Base-by-base conservation (phyloP, 2,329 filamentous ascomycete species). In the Xylariaceae sp. region DNA sequence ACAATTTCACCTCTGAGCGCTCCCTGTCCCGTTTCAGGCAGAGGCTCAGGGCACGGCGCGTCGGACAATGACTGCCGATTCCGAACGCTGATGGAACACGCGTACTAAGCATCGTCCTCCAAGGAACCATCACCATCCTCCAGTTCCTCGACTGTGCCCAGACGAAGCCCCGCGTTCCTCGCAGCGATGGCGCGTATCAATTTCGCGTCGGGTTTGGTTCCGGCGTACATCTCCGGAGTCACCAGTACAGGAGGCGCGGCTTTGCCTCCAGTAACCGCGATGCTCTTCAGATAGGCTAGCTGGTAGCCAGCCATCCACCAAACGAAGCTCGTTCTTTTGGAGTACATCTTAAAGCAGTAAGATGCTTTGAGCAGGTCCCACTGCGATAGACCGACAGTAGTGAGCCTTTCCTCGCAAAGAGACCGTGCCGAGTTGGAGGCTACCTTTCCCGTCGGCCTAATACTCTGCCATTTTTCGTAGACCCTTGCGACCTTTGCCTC, bases 351-450 rank as follows among this genome's bases (percentile, higher is more conserved):
- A 51, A 73, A 76, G 3, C 64, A 56, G 3, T 59, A 59, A 1
- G 72, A 74, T 0, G 74, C 74, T 41, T 73, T 73, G 12, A 77
- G 55, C 3, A 73, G 53, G 3, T 64, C 61, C 73, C 72, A 78
- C 3, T 47, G 53, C 17, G 62, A 66, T 9, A 62, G 38, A 1
- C 59, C 57, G 0, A 52, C 40, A 5, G 53, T 46, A 1, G 43
- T 30, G 4, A 59, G 42, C 30, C 50, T 49, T 1, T 45, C 42
- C 24, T 56, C 55, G 9, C 57, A 53, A 4, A 70, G 46, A 59
- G 54, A 37, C 7, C 41, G 44, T 3, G 63, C 47, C 5, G 53
- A 50, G 23, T 56, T 60, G 1, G 50, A 43, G 31, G 37, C 43
- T 17, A 42, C 43, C 19, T 43, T 50, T n/a, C 28, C 31, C 0